Conservation (phyloP, 805 yeast genomes). For the Myxozyma udenii region DNA sequence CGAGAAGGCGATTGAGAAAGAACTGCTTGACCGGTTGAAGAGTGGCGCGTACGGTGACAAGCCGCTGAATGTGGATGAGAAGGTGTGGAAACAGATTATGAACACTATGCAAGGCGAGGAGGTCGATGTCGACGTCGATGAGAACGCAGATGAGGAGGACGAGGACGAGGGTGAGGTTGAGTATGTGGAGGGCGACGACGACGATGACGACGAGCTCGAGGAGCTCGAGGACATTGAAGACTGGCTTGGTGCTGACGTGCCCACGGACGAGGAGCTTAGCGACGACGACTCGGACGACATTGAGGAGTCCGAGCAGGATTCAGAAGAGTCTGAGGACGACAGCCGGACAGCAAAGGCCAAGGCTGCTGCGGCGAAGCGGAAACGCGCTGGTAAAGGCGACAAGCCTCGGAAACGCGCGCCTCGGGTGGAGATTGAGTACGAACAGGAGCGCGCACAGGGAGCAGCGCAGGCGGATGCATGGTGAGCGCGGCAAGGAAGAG, state of each 20-base stretch:
- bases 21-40: conserved; percentile 87
- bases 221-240: conserved; percentile 92
- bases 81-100: conserved; percentile 91
- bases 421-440: conserved; percentile 79
- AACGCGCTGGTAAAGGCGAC: conserved; percentile 6
- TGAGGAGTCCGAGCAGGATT: conserved; percentile 42
- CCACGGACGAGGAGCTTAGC: conserved; percentile 28
- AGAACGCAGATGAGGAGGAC: conserved; percentile 48
- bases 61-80: conserved; percentile 94
- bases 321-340: conserved; percentile 42
- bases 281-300: conserved; percentile 36
- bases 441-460: conserved; percentile 50
- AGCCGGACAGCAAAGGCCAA: conserved; percentile 36
- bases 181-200: conserved; percentile 87
- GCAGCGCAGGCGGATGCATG: conserved; percentile 1
- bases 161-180: conserved; percentile 52
- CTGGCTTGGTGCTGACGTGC: conserved; percentile 61
- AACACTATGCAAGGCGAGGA: conserved; percentile 61
- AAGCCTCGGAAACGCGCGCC: conserved; percentile 41
- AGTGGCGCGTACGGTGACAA: conserved; percentile 98
- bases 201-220: conserved; percentile 62
- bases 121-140: conserved; percentile 59
- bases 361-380: conserved; percentile 50
- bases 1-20: conserved; percentile 95
- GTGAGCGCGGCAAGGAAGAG: too few relatives aligned